A percentile compares a stretch with the other conserved stretches of the same genome.
phyloP scores from a whole-genome alignment of 768 basidiomycete species.

The Boletellus ananas region DNA sequence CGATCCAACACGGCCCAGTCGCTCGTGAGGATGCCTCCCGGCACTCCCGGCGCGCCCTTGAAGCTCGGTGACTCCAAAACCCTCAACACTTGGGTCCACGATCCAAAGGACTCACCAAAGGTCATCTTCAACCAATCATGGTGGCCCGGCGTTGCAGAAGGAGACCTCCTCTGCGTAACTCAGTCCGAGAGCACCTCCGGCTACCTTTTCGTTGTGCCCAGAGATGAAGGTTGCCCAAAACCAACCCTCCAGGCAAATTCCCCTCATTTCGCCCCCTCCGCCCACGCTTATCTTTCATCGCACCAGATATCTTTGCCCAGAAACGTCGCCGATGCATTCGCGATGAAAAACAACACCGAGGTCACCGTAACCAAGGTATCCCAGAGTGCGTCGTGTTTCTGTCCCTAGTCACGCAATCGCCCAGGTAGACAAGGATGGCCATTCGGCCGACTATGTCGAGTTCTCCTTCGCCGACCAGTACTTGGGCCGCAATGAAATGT shows the following conservation, averaged over 20 bases:
- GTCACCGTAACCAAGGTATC: slow-evolving; percentile 68
- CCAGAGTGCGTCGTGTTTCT: neutral
- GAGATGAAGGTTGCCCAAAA: slow-evolving; percentile 57
- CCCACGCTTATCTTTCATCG: neutral
- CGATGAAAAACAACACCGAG: slow-evolving; percentile 66
- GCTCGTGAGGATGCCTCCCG: slow-evolving; percentile 44
- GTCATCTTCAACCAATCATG: slow-evolving; percentile 69
- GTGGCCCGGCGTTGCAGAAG: slow-evolving; percentile 78
- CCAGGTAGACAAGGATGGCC: slow-evolving; percentile 63
- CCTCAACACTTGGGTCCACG: slow-evolving; percentile 74
- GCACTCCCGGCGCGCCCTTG: slow-evolving; percentile 36
- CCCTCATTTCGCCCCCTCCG: neutral
- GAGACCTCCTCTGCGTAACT: slow-evolving; percentile 64
- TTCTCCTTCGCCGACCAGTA: slow-evolving; percentile 94
- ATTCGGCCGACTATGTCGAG: slow-evolving; percentile 77
- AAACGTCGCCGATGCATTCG: slow-evolving; percentile 67
- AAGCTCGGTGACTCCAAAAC: slow-evolving; percentile 59
- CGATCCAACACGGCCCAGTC: slow-evolving; percentile 78
- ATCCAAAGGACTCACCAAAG: slow-evolving; percentile 52
- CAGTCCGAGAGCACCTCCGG: slow-evolving; percentile 39
- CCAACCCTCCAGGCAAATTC: slow-evolving; percentile 59
- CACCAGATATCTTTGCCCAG: slow-evolving; percentile 71
- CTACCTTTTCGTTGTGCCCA: slow-evolving; percentile 65
- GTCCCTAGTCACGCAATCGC: slow-evolving; percentile 11
- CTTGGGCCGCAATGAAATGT: slow-evolving; percentile 95